Evolutionary conservation across 73 alveolate genomes (phyloP).

Genomic region (Paramecium sonneborni): DNA sequence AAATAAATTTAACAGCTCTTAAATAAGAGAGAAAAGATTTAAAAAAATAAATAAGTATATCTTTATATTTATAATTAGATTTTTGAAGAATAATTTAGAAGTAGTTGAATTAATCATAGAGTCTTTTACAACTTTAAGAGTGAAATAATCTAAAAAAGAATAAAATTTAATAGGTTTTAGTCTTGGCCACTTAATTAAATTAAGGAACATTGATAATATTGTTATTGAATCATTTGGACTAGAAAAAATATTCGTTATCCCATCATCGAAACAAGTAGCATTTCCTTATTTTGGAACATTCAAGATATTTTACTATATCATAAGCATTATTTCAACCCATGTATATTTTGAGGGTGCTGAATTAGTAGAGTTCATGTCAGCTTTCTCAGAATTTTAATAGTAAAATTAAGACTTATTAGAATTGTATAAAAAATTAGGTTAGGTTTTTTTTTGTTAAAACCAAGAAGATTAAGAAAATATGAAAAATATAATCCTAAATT

Average conservation of each 20-base stretch:
- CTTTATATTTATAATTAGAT: neutral
- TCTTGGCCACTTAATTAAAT: neutral
- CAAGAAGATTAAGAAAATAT: neutral
- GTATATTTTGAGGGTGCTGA: neutral
- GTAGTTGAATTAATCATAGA: too few relatives aligned
- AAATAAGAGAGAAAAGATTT: too few relatives aligned
- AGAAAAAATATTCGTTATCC: neutral
- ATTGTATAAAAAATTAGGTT: neutral
- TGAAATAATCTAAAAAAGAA: neutral
- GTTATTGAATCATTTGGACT: neutral
- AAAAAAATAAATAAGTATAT: too few relatives aligned
- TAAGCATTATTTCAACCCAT: neutral
- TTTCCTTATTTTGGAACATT: neutral
- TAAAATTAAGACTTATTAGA: neutral
- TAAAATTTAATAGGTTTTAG: neutral
- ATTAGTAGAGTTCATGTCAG: neutral
- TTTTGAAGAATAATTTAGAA: too few relatives aligned
- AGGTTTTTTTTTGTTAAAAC: neutral
- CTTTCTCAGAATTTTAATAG: neutral
- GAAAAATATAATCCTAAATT: neutral
- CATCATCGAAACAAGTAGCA: neutral
- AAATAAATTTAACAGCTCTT: too few relatives aligned
- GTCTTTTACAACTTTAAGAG: neutral
- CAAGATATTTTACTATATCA: neutral
- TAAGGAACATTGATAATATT: neutral